A percentile compares a stretch with the other conserved stretches of the same genome.
Conservation (phyloP, 306 rosid genomes). For the Cicer bijugum region DNA sequence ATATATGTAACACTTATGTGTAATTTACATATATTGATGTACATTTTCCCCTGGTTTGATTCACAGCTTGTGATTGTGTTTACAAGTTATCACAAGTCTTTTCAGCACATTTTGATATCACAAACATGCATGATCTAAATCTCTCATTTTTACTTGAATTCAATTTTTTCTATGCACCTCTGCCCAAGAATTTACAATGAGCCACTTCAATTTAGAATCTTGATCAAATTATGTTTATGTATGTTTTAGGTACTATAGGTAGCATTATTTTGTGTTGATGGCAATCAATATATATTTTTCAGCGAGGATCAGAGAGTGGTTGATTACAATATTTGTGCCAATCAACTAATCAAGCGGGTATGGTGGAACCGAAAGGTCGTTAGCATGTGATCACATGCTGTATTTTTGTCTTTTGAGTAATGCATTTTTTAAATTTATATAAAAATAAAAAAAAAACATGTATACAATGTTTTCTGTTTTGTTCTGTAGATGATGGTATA, state of each 20-base stretch:
- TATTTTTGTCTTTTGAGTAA: conserved; percentile 52
- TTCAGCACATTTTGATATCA: no score
- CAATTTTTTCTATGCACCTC: no score
- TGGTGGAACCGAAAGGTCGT: conserved; percentile 63
- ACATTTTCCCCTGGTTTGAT: no score
- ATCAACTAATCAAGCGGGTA: conserved; percentile 58
- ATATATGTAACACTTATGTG: no score
- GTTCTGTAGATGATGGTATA: neutral
- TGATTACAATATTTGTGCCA: conserved; percentile 38
- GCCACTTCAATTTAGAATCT: neutral
- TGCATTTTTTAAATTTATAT: neutral
- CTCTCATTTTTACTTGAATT: no score
- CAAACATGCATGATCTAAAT: no score
- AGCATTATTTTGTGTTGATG: neutral
- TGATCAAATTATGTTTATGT: neutral
- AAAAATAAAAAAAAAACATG: neutral
- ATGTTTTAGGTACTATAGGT: neutral
- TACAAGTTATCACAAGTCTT: no score
- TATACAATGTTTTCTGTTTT: conserved; percentile 34
- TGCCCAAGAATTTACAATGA: neutral
- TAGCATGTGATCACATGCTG: conserved; percentile 87
- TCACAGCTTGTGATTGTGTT: no score
- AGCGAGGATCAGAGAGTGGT: conserved; percentile 28
- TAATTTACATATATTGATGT: no score
- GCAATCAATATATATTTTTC: neutral